These are phyloP conservation scores for Hericium rajendrae DNA, from an alignment of 768 basidiomycete genomes.

Conservation along the genomic window DNA sequence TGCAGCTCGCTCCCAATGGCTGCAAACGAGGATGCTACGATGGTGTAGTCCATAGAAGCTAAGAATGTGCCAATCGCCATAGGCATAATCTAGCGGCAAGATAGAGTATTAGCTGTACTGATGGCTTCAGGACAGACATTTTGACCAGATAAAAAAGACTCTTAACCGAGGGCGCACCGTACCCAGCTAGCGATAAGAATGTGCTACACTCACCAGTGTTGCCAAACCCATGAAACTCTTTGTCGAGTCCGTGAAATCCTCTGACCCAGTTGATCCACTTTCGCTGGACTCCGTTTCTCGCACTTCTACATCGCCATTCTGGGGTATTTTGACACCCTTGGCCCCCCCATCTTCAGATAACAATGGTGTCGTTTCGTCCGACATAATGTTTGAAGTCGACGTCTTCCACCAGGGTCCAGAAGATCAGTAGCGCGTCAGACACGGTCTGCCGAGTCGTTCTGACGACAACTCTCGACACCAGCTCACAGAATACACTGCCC, in stretches of 20 bases:
- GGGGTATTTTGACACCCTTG: no score
- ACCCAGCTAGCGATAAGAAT: no score
- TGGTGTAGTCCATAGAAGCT: slow-evolving; percentile 24
- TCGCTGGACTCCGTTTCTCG: neutral
- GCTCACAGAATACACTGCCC: no score
- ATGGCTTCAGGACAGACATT: neutral
- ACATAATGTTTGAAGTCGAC: neutral
- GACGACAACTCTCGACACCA: no score
- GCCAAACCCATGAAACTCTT: neutral
- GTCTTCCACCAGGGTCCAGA: no score
- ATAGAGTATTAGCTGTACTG: neutral
- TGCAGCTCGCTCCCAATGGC: slow-evolving; percentile 38
- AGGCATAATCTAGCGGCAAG: slow-evolving; percentile 18
- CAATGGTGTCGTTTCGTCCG: neutral
- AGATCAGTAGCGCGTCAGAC: no score
- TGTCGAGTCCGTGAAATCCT: neutral
- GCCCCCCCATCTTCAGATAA: neutral
- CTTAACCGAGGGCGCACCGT: no score
- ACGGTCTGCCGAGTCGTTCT: no score
- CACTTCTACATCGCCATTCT: neutral
- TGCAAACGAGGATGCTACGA: slow-evolving; percentile 25
- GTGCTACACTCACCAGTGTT: neutral
- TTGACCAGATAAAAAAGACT: no score
- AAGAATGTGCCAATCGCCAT: slow-evolving; percentile 24
- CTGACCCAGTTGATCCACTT: neutral